A percentile compares a stretch with the other conserved stretches of the same genome.
Evolutionary conservation across 805 yeast species (phyloP).

Genomic region (Cyberlindnera mississippiensis): DNA sequence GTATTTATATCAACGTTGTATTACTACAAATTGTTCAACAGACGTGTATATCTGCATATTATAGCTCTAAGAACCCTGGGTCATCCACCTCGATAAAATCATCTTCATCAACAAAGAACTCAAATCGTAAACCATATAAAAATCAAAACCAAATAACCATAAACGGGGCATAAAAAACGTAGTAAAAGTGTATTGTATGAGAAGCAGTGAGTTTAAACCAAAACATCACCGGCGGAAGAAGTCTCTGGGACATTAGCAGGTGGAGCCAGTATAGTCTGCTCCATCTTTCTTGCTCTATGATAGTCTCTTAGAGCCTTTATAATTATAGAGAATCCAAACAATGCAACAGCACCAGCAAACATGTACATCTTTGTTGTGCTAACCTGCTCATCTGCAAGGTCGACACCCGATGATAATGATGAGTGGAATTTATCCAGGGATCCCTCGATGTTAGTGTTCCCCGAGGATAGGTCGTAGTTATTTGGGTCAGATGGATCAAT

Average conservation of each 20-base stretch:
- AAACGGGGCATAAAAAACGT: too few relatives aligned
- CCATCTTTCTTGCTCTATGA: slow-evolving; percentile 72
- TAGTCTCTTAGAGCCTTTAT: slow-evolving; percentile 70
- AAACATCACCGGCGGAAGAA: slow-evolving; percentile 3
- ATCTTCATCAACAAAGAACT: not conserved
- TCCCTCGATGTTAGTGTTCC: slow-evolving; percentile 24
- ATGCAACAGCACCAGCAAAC: slow-evolving; percentile 58
- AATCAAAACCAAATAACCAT: too few relatives aligned
- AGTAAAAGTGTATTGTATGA: too few relatives aligned
- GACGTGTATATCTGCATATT: not conserved
- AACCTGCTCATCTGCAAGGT: slow-evolving; percentile 11
- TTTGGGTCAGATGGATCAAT: slow-evolving; percentile 58
- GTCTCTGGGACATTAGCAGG: slow-evolving; percentile 21
- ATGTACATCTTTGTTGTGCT: slow-evolving; percentile 23
- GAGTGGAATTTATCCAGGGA: slow-evolving; percentile 26
- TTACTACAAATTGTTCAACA: not conserved
- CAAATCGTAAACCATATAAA: too few relatives aligned
- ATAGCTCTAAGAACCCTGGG: too few relatives aligned
- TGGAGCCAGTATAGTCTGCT: slow-evolving; percentile 52
- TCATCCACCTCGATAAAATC: too few relatives aligned
- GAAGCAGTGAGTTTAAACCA: too few relatives aligned
- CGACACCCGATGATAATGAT: slow-evolving; percentile 19
- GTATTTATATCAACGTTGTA: too few relatives aligned
- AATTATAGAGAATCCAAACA: slow-evolving; percentile 64
- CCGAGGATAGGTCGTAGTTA: slow-evolving; percentile 42